Conservation (phyloP, 768 basidiomycete species). For the Guyanaporus albipodus region DNA sequence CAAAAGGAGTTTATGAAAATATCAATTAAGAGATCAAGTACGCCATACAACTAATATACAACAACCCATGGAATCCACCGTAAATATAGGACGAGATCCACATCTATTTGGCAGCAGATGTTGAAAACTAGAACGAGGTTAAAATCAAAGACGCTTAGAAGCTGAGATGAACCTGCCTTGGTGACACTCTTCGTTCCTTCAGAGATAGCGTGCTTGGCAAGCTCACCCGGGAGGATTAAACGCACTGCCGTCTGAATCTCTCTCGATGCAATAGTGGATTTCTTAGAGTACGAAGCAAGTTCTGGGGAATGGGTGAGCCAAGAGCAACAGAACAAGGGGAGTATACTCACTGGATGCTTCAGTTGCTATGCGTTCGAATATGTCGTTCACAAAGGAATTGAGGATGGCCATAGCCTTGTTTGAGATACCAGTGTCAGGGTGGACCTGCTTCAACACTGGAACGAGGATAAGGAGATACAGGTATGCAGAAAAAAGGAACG, state of each 20-base stretch:
- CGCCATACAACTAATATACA: conserved; percentile 33
- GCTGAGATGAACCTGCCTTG: conserved; percentile 35
- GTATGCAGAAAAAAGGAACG: background rate
- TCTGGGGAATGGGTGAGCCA: conserved; percentile 40
- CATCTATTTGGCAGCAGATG: conserved; percentile 41
- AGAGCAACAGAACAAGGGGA: background rate
- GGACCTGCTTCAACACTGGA: conserved; percentile 91
- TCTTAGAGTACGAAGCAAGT: conserved; percentile 97
- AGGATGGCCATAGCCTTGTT: conserved; percentile 94
- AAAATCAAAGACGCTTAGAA: background rate
- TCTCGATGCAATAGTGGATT: conserved; percentile 96
- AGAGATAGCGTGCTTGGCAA: conserved; percentile 98
- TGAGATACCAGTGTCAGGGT: conserved; percentile 98
- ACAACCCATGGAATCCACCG: conserved; percentile 13
- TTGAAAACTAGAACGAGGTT: conserved; percentile 36
- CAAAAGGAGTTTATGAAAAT: background rate
- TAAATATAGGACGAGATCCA: conserved; percentile 15
- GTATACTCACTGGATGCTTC: conserved; percentile 74
- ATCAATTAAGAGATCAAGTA: conserved; percentile 30
- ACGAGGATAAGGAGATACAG: conserved; percentile 1
- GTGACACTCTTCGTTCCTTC: conserved; percentile 83
- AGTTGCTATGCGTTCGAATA: conserved; percentile 88
- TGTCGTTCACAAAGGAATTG: conserved; percentile 91
- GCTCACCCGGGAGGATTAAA: conserved; percentile 93
- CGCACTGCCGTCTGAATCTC: conserved; percentile 98